phyloP scores from a whole-genome alignment of 1,284 basidiomycete species.

The Tilletiaria anomala region DNA sequence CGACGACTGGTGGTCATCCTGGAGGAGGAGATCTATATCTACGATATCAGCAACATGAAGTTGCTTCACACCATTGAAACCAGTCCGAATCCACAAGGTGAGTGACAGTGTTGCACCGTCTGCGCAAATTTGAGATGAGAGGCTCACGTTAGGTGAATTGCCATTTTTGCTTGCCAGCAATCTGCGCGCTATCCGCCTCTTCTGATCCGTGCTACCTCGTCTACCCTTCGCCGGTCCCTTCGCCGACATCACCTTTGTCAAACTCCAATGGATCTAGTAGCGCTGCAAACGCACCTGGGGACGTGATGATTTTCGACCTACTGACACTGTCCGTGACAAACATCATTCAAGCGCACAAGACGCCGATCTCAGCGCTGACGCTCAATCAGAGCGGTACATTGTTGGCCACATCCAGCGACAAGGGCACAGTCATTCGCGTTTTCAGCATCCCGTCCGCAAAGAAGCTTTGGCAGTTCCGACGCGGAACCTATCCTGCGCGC shows the following conservation, averaged over 20 bases:
- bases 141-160: background rate
- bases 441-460: constrained; percentile 81
- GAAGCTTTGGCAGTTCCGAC: constrained; percentile 83
- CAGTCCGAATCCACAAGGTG: constrained; percentile 81
- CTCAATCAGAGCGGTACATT: constrained; percentile 77
- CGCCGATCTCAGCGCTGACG: constrained; percentile 72
- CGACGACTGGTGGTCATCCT: constrained; percentile 90
- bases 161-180: constrained; percentile 48
- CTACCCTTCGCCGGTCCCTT: constrained; percentile 84
- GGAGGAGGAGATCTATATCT: constrained; percentile 92
- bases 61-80: constrained; percentile 95
- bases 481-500: constrained; percentile 69
- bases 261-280: constrained; percentile 1
- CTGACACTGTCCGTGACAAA: constrained; percentile 78
- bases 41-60: constrained; percentile 97
- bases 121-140: background rate
- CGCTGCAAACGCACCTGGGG: constrained; percentile 33
- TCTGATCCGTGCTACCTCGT: constrained; percentile 90
- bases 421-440: constrained; percentile 92
- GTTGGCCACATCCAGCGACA: constrained; percentile 84
- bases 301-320: constrained; percentile 57
- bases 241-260: constrained; percentile 50
- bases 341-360: constrained; percentile 92
- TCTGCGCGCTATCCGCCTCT: constrained; percentile 86
- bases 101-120: background rate